A percentile compares a stretch with the other conserved stretches of the same genome.
phyloP scores from a whole-genome alignment of 768 basidiomycete species.

The Ramaria rubella region DNA sequence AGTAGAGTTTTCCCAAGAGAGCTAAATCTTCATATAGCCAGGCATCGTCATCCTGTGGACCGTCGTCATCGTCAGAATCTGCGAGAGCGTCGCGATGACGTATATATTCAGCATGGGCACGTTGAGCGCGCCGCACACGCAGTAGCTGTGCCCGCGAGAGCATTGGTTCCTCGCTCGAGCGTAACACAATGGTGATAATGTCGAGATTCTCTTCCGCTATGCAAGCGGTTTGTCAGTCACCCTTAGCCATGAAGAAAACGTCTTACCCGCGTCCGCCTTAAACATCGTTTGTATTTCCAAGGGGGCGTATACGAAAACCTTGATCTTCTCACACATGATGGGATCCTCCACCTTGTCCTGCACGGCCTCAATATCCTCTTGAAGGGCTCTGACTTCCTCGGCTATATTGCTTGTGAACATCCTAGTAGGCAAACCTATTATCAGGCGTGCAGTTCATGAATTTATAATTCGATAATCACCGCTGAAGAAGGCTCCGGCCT shows the following conservation, averaged over 20 bases:
- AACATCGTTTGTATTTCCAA: constrained; percentile 81
- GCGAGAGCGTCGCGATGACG: constrained; percentile 48
- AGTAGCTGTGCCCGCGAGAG: constrained; percentile 75
- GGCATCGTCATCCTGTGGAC: constrained; percentile 88
- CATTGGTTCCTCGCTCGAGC: constrained; percentile 67
- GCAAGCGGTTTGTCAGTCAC: not conserved
- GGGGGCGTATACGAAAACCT: constrained; percentile 79
- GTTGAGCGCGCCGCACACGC: constrained; percentile 68
- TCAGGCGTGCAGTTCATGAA: not conserved
- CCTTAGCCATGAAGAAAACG: not conserved
- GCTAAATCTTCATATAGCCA: constrained; percentile 94
- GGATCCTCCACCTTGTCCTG: constrained; percentile 86
- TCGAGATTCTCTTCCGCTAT: constrained; percentile 64
- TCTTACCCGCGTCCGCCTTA: constrained; percentile 71
- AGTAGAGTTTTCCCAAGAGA: constrained; percentile 71
- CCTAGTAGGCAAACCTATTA: constrained; percentile 34
- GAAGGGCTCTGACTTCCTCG: constrained; percentile 80
- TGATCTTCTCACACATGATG: constrained; percentile 80
- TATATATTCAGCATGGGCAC: constrained; percentile 73
- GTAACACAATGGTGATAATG: constrained; percentile 71
- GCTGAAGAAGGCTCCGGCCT: constrained; percentile 82
- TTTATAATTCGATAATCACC: constrained; percentile 36
- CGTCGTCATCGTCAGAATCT: constrained; percentile 91
- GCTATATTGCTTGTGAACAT: constrained; percentile 93
- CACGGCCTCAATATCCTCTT: constrained; percentile 84